Percentiles rank a stretch among this genome's conserved stretches.
These are phyloP conservation scores for Leptoxyphium fumago DNA, from an alignment of 2,329 filamentous ascomycete genomes.

Conservation along the genomic window DNA sequence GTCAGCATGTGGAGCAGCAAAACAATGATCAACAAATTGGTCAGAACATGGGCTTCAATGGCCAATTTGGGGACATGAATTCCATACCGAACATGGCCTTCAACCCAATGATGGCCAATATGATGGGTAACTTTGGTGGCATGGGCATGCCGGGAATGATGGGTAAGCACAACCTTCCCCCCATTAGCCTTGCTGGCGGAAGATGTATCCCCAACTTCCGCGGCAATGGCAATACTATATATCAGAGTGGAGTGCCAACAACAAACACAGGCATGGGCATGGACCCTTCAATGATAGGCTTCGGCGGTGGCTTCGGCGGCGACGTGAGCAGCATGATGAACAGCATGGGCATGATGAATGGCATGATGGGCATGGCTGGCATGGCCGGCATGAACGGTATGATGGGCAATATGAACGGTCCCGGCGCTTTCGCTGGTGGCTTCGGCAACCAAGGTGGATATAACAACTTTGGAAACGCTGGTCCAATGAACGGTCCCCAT, in stretches of 20 bases:
- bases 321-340: conserved; percentile 45
- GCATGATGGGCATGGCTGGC: conserved; percentile 42
- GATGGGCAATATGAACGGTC: conserved; percentile 19
- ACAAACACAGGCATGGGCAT: conserved; percentile 75
- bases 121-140: conserved; percentile 24
- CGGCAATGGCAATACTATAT: neutral
- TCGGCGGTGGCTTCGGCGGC: conserved; percentile 54
- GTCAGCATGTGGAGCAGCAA: conserved; percentile 5
- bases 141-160: conserved; percentile 53
- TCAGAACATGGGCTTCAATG: conserved; percentile 9
- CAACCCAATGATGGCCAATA: conserved; percentile 56
- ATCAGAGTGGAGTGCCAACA: conserved; percentile 19
- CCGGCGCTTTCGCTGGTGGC: conserved; percentile 23
- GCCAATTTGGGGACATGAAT: conserved; percentile 10
- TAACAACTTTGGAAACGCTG: conserved; percentile 27
- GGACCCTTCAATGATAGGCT: conserved; percentile 64
- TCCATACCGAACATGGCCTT: conserved; percentile 38
- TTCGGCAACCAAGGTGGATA: conserved; percentile 36
- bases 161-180: conserved; percentile 45
- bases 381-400: conserved; percentile 62
- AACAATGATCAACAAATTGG: conserved; percentile 6
- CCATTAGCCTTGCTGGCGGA: conserved; percentile 8
- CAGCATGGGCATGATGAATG: conserved; percentile 44
- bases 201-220: conserved; percentile 7
- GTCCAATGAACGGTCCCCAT: conserved; percentile 21